Conservation (phyloP, 129 eudicot species). For the Artemisia tridentata region DNA sequence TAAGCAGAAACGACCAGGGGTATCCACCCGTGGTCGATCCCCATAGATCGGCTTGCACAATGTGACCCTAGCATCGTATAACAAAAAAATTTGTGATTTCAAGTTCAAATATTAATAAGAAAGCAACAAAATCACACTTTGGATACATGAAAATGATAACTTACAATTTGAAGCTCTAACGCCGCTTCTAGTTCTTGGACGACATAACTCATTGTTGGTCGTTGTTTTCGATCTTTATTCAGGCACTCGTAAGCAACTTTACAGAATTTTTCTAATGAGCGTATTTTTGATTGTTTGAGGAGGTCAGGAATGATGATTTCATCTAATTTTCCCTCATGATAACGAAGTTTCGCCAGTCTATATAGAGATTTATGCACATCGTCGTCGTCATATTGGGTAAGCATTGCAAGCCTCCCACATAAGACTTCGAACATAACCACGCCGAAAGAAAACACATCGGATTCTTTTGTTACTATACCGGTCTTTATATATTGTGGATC, state of each 20-base stretch:
- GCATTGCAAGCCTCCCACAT: slow-evolving; percentile 27
- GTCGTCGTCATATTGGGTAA: neutral
- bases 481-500: slow-evolving; percentile 13
- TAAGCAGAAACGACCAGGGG: slow-evolving; percentile 21
- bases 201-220: slow-evolving; percentile 18
- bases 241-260: slow-evolving; percentile 27
- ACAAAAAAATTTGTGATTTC: neutral
- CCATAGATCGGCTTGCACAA: slow-evolving; percentile 13
- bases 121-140: neutral
- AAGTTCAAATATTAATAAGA: neutral
- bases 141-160: neutral
- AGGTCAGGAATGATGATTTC: slow-evolving; percentile 12
- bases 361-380: neutral
- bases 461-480: slow-evolving; percentile 19
- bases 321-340: slow-evolving; percentile 14
- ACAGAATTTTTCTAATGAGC: slow-evolving; percentile 2
- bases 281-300: slow-evolving; percentile 7
- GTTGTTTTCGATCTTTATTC: slow-evolving; percentile 13
- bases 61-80: slow-evolving; percentile 20
- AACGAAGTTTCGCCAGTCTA: neutral
- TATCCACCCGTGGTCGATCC: slow-evolving; percentile 26
- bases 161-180: slow-evolving; percentile 23
- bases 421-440: slow-evolving; percentile 26
- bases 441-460: slow-evolving; percentile 28
- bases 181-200: slow-evolving; percentile 20